Base-by-base conservation (phyloP, 257 asterid genomes). In the Verbena officinalis region DNA sequence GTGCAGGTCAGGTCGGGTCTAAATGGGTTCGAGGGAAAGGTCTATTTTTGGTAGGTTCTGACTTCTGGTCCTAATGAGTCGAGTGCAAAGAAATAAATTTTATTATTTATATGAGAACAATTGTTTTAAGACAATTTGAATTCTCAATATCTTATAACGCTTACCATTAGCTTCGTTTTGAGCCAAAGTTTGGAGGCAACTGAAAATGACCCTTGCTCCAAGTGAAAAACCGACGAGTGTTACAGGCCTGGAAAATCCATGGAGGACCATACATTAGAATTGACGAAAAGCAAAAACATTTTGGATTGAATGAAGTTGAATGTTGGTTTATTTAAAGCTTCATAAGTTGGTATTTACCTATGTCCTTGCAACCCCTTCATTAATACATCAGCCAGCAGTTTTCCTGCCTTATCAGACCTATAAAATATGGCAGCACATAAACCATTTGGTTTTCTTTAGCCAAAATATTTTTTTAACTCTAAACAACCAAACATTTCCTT, bases 151-250 rank as follows among this genome's bases (percentile, higher is more conserved):
- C 5, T 2, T 2, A 2, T 59, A 44, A 14, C 20, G 21, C 74
- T 62, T 73, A 85, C 98, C 92, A 73, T 72, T 67, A 73, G 48
- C 58, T 69, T 85, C 91, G 45, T 64, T 84, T 74, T 85, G 85
- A 66, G 95, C 83, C 80, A 93, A 80, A 62, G 74, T 34, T 81
- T 87, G 95, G 62, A 93, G 98, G 82, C 98, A 93, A 77, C 79
- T 84, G 77, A 93, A 89, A 72, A 93, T 80, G 63, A 93, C 95
- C 74, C 95, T 81, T 73, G 97, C 98, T 72, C 97, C 98, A 69
- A 93, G 97, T 7, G 98, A 93, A 81, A 89, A 92, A 54, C 98
- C 98, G 39, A 89, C 79, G 4, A 93, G 95, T 55, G 98, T 93
- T 72, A 93, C 98, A 31, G 98, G 98, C 95, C 98, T 92, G 88